Percentiles rank a stretch among this genome's conserved stretches.
Conservation (phyloP, 768 basidiomycete species). For the Roridomyces roridus region DNA sequence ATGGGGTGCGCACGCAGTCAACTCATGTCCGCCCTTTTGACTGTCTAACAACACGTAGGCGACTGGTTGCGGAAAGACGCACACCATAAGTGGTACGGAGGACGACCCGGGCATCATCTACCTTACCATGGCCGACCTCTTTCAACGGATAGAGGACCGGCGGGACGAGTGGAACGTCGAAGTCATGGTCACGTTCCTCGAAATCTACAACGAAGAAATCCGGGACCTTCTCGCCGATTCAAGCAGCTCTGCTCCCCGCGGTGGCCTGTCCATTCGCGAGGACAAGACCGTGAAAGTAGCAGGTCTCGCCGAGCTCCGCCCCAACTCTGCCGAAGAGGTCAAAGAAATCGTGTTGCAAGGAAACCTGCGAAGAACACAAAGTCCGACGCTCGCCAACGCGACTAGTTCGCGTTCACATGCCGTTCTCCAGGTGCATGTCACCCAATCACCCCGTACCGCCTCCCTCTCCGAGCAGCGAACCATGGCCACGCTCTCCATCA, state of each 20-base stretch:
- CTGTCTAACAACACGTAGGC: constrained; percentile 60
- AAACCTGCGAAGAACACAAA: constrained; percentile 88
- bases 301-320: constrained; percentile 82
- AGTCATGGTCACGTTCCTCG: constrained; percentile 93
- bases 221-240: constrained; percentile 90
- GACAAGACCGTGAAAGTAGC: constrained; percentile 93
- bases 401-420: constrained; percentile 98
- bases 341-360: constrained; percentile 92
- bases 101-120: constrained; percentile 93
- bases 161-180: constrained; percentile 86
- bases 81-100: constrained; percentile 95
- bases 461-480: constrained; percentile 82
- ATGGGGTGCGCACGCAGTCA: constrained; percentile 84
- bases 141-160: constrained; percentile 89
- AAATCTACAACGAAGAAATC: constrained; percentile 99
- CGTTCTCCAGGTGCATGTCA: constrained; percentile 94
- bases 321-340: constrained; percentile 88
- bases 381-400: constrained; percentile 94
- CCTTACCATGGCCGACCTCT: constrained; percentile 96
- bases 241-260: constrained; percentile 65
- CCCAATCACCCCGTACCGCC: constrained; percentile 85
- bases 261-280: constrained; percentile 92
- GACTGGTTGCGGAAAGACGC: constrained; percentile 99
- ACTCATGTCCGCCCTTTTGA: constrained; percentile 5
- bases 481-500: constrained; percentile 94